Percentiles rank a stretch among this genome's conserved stretches.
These are phyloP conservation scores for Crassisporium funariophilum DNA, from an alignment of 768 basidiomycete genomes.

Conservation along the genomic window DNA sequence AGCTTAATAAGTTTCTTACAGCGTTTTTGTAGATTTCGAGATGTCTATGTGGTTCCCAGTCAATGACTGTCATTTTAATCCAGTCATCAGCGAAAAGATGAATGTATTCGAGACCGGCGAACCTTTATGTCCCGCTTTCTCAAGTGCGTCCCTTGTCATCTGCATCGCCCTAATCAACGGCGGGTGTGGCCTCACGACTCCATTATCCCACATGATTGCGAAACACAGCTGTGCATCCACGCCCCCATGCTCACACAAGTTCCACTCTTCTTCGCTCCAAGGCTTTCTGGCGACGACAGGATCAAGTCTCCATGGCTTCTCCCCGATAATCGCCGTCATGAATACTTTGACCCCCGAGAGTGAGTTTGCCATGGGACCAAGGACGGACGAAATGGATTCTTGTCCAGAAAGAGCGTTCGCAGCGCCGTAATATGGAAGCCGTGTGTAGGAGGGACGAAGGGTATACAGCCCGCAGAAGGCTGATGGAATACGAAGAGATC, in stretches of 20 bases:
- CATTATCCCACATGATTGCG: constrained; percentile 54
- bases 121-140: constrained; percentile 54
- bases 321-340: constrained; percentile 50
- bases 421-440: constrained; percentile 57
- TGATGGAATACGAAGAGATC: constrained; percentile 59
- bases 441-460: constrained; percentile 55
- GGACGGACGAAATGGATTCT: constrained; percentile 56
- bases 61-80: constrained; percentile 50
- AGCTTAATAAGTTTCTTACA: constrained; percentile 22
- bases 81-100: constrained; percentile 7
- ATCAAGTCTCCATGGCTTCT: constrained; percentile 58
- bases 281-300: constrained; percentile 50
- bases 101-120: neutral
- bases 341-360: constrained; percentile 55
- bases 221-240: constrained; percentile 46
- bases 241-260: constrained; percentile 46
- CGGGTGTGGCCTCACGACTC: constrained; percentile 49
- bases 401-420: constrained; percentile 55
- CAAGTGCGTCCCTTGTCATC: constrained; percentile 43
- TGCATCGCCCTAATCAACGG: constrained; percentile 55
- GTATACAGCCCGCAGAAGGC: constrained; percentile 61
- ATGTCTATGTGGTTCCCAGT: constrained; percentile 63
- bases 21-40: constrained; percentile 48
- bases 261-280: constrained; percentile 48
- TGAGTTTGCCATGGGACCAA: constrained; percentile 58